These are phyloP conservation scores for Typha latifolia DNA, from an alignment of 176 grass and related monocot species.

Conservation along the genomic window DNA sequence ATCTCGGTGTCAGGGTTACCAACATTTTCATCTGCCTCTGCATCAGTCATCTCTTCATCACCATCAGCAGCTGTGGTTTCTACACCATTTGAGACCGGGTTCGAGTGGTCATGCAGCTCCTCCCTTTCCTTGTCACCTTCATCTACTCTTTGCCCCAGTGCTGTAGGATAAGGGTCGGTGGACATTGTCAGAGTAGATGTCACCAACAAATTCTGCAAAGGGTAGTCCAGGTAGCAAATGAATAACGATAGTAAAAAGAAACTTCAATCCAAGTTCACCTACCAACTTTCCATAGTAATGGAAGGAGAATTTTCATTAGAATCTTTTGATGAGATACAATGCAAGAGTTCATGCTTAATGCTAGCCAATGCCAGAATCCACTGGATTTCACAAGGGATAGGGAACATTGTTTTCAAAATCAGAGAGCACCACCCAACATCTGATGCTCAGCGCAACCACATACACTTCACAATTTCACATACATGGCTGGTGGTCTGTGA, in stretches of 20 bases:
- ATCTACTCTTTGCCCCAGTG: slow-evolving; percentile 23
- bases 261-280: neutral
- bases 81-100: slow-evolving; percentile 44
- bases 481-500: too few species aligned
- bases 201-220: slow-evolving; percentile 71
- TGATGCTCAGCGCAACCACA: too few species aligned
- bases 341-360: too few species aligned
- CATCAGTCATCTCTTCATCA: slow-evolving; percentile 87
- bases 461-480: too few species aligned
- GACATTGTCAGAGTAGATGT: slow-evolving; percentile 71
- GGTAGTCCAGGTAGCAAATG: too few species aligned
- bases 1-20: slow-evolving; percentile 37
- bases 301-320: too few species aligned
- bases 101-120: slow-evolving; percentile 18
- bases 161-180: slow-evolving; percentile 56
- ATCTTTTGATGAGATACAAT: too few species aligned
- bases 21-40: slow-evolving; percentile 31
- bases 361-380: too few species aligned
- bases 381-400: too few species aligned
- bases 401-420: too few species aligned
- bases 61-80: slow-evolving; percentile 30
- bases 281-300: neutral
- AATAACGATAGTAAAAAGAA: slow-evolving; percentile 12
- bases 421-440: too few species aligned
- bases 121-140: slow-evolving; percentile 23